Percentiles rank a stretch among this genome's conserved stretches.
These are phyloP conservation scores for Cercospora zeae-maydis DNA, from an alignment of 2,329 filamentous ascomycete genomes.

Conservation along the genomic window DNA sequence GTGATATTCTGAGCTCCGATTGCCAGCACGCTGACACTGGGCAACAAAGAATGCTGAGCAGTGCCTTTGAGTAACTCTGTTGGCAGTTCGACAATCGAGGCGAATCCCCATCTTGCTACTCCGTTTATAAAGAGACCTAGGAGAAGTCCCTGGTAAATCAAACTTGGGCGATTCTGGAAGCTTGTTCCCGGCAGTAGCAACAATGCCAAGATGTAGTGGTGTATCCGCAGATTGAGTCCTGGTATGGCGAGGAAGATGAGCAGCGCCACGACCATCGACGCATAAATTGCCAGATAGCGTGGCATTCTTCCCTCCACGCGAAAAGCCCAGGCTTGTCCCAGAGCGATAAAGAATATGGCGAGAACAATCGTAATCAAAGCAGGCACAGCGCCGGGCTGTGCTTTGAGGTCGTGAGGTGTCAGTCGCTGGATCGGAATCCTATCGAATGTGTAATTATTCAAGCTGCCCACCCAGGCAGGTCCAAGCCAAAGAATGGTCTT, in stretches of 20 bases:
- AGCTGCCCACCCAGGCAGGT: slow-evolving; percentile 80
- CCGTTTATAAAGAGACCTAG: slow-evolving; percentile 93
- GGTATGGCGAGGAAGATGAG: slow-evolving; percentile 69
- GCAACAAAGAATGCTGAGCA: slow-evolving; percentile 59
- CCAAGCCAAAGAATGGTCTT: slow-evolving; percentile 90
- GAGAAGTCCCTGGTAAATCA: slow-evolving; percentile 85
- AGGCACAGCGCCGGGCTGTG: slow-evolving; percentile 82
- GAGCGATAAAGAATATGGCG: slow-evolving; percentile 62
- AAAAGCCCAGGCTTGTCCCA: slow-evolving; percentile 79
- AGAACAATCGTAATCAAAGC: slow-evolving; percentile 77
- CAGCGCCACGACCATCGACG: slow-evolving; percentile 62
- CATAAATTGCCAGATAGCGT: slow-evolving; percentile 74
- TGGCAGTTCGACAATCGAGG: slow-evolving; percentile 79
- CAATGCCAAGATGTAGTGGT: slow-evolving; percentile 90
- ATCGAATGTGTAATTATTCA: slow-evolving; percentile 94
- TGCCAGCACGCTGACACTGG: slow-evolving; percentile 44
- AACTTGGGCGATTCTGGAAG: slow-evolving; percentile 77
- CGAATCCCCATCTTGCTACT: slow-evolving; percentile 90
- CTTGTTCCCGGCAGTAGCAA: slow-evolving; percentile 83
- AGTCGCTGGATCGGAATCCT: slow-evolving; percentile 90
- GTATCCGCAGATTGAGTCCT: slow-evolving; percentile 76
- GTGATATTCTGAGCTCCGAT: slow-evolving; percentile 57
- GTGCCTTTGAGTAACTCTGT: slow-evolving; percentile 60
- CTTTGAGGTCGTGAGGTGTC: slow-evolving; percentile 81
- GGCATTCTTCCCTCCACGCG: slow-evolving; percentile 78